Evolutionary conservation across 768 basidiomycete genomes (phyloP), one percentile per base, ranked within the genome.

Genomic region (Tulasnella sp.): DNA sequence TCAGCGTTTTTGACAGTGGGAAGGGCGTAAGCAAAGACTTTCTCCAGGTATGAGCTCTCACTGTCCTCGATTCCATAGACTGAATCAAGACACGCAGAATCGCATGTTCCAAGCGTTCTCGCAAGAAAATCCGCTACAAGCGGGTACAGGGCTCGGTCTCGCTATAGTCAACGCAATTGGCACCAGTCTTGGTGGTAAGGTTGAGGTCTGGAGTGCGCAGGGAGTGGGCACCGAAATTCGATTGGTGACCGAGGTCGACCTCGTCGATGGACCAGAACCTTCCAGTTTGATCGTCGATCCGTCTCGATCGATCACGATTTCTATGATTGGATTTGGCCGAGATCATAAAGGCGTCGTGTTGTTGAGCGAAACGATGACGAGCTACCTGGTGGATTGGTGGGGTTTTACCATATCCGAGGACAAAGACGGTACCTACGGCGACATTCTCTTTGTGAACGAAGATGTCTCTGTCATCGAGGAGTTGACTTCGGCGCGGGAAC

Each of bases 91-190:
- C 31, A 41, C 59, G 3, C 64, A 87, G 86, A 92, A 96, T 65
- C 89, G 93, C 72, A 75, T 97, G 4, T 97, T 96, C 74, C 93
- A 94, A 65, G 92, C 93, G 0, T 97, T 97, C 72, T 92, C 92
- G 0, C 93, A 97, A 73, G 93, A 96, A 70, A 93, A 94, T 65
- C 92, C 92, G 0, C 70, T 94, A 3, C 91, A 93, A 66, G 83
- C 90, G 1, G 92, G 92, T 1, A 96, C 92, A 1, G 93, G 92
- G 4, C 79, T 97, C 7, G 93, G 93, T 10, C 81, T 96, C 22
- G 92, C 93, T 29, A 96, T 97, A 63, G 93, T 96, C 67, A 91
- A 87, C 73, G 89, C 85, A 64, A 96, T 96, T 63, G 80, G 93
- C 38, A 81, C 80, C 12, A 90, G 89, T 2, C 83, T 87, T 46